Conservation (phyloP, 192 early-diverging fungal genomes). For the Geranomyces variabilis region DNA sequence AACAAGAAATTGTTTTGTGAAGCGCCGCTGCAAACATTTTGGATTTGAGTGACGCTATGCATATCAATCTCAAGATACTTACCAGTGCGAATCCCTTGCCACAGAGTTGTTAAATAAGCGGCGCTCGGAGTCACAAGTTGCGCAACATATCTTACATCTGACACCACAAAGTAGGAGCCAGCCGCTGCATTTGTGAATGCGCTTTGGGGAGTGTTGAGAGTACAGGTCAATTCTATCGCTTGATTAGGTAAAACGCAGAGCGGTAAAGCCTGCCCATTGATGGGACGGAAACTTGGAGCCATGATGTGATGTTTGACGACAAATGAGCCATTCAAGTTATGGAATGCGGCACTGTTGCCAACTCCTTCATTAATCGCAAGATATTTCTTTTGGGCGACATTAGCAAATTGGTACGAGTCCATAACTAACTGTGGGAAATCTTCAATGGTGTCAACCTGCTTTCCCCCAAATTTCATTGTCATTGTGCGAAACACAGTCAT, state of each 20-base stretch:
- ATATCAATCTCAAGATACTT: slow-evolving; percentile 19
- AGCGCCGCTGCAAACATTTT: no score
- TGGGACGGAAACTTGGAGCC: no score
- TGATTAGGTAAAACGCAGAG: slow-evolving; percentile 25
- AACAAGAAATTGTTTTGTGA: no score
- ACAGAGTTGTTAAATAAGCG: background rate
- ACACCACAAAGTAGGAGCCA: background rate
- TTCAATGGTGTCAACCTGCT: no score
- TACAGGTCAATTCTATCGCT: background rate
- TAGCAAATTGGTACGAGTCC: background rate
- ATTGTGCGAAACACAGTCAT: no score
- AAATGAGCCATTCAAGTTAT: slow-evolving; percentile 7
- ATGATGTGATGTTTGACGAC: no score
- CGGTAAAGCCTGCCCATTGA: slow-evolving; percentile 2
- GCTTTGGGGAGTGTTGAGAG: background rate
- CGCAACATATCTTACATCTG: background rate
- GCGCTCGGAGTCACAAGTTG: slow-evolving; percentile 3
- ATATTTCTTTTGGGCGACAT: slow-evolving; percentile 18
- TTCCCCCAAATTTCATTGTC: no score
- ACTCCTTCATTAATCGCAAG: background rate
- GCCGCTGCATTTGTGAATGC: background rate
- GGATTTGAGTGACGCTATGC: no score
- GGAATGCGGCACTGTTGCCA: slow-evolving; percentile 14
- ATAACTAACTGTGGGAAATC: no score
- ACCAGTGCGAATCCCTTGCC: background rate